Evolutionary conservation across 148 eudicot genomes (phyloP).

Genomic region (Polygonum aviculare): DNA sequence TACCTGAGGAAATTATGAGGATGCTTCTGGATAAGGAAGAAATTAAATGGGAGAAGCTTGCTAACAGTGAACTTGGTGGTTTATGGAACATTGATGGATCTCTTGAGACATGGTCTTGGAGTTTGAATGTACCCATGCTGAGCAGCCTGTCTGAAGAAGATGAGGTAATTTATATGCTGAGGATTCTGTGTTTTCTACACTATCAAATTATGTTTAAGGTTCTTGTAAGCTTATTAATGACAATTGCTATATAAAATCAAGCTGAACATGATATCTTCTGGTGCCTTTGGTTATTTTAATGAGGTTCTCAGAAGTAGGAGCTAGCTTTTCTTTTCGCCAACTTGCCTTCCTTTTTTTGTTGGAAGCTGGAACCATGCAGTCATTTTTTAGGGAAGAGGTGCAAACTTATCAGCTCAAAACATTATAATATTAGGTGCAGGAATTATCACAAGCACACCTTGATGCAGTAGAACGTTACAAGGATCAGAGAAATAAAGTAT

Average conservation of each 20-base stretch:
- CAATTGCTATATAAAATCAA: not conserved
- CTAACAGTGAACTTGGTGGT: slow-evolving; percentile 72
- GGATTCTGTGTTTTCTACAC: not conserved
- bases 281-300: not conserved
- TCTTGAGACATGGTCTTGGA: slow-evolving; percentile 98
- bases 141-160: slow-evolving; percentile 86
- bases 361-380: not conserved
- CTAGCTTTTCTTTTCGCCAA: not conserved
- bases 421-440: slow-evolving; percentile 38
- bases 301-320: slow-evolving; percentile 4
- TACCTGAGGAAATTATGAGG: slow-evolving; percentile 66
- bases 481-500: slow-evolving; percentile 83
- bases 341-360: not conserved
- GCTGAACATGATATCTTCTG: not conserved
- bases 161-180: slow-evolving; percentile 35
- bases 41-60: slow-evolving; percentile 72
- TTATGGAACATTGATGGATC: slow-evolving; percentile 92
- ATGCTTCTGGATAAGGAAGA: slow-evolving; percentile 67
- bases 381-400: not conserved
- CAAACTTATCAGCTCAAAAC: not conserved
- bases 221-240: not conserved
- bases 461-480: slow-evolving; percentile 69
- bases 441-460: slow-evolving; percentile 55
- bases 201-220: not conserved
- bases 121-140: slow-evolving; percentile 88